phyloP scores from a whole-genome alignment of 306 rosid genomes.

The Oxytropis ochrocephala region DNA sequence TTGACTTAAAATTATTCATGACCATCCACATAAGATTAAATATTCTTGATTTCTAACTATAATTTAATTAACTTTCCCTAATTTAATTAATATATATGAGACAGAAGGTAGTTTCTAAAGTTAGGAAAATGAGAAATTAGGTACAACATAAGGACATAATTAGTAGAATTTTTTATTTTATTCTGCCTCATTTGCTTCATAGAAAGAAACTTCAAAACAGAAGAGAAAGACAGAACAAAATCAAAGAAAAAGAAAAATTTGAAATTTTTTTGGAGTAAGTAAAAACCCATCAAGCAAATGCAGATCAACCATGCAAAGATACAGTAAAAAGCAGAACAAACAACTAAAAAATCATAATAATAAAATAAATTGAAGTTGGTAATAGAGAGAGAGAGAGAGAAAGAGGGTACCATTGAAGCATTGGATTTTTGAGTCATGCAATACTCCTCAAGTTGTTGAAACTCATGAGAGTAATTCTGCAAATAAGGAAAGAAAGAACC shows the following conservation, averaged over 20 bases:
- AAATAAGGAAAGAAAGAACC: constrained; percentile 64
- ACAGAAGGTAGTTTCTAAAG: not conserved
- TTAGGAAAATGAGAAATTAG: not conserved
- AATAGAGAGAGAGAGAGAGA: not conserved
- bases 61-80: too few species aligned
- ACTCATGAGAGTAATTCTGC: constrained; percentile 60
- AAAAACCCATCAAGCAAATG: constrained; percentile 30
- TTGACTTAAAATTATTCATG: not conserved
- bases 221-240: not conserved
- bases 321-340: not conserved
- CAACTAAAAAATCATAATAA: not conserved
- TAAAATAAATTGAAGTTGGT: not conserved
- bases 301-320: constrained; percentile 28
- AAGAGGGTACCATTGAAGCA: constrained; percentile 54
- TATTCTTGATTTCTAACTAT: too few species aligned
- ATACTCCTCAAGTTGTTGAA: constrained; percentile 73
- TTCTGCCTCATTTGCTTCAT: constrained; percentile 22
- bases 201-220: not conserved
- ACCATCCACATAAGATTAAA: not conserved
- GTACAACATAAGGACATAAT: not conserved
- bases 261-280: not conserved
- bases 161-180: not conserved
- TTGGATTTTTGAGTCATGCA: constrained; percentile 57
- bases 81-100: too few species aligned
- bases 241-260: not conserved